phyloP scores from a whole-genome alignment of 225 moss, liverwort and hornwort species.

The Lunularia cruciata region DNA sequence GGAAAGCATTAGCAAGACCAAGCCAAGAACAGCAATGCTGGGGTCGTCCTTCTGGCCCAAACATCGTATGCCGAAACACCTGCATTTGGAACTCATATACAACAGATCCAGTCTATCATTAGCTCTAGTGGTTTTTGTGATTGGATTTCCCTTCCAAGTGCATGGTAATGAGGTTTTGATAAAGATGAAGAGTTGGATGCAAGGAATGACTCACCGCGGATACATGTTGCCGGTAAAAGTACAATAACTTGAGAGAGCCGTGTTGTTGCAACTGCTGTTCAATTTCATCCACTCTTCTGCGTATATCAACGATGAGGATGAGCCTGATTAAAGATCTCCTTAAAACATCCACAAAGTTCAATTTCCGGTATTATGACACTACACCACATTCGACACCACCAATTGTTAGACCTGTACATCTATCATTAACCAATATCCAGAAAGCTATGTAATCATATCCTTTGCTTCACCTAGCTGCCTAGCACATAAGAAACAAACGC shows the following conservation, averaged over 20 bases:
- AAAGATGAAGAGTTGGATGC: background rate
- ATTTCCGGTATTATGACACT: too few relatives aligned
- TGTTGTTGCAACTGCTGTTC: constrained; percentile 88
- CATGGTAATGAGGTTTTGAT: background rate
- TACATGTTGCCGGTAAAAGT: constrained; percentile 89
- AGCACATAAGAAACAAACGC: too few relatives aligned
- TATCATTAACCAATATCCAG: too few relatives aligned
- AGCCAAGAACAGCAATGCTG: constrained; percentile 99
- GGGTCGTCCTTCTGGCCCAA: constrained; percentile 96
- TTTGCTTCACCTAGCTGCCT: too few relatives aligned
- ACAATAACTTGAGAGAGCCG: constrained; percentile 78
- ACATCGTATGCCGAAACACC: constrained; percentile 98
- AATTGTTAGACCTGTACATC: too few relatives aligned
- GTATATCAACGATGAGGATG: background rate
- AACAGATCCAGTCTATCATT: too few relatives aligned
- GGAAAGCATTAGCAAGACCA: constrained; percentile 78
- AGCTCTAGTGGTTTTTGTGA: too few relatives aligned
- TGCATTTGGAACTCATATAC: constrained; percentile 8
- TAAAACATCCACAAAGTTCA: too few relatives aligned
- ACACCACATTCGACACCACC: too few relatives aligned
- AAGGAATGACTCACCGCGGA: constrained; percentile 63
- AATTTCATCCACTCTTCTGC: constrained; percentile 91
- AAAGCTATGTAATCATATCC: too few relatives aligned
- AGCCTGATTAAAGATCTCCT: too few relatives aligned
- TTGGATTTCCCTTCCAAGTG: too few relatives aligned